Evolutionary conservation across 495 filamentous ascomycete genomes (phyloP).

Genomic region (Parathielavia hyrcaniae): DNA sequence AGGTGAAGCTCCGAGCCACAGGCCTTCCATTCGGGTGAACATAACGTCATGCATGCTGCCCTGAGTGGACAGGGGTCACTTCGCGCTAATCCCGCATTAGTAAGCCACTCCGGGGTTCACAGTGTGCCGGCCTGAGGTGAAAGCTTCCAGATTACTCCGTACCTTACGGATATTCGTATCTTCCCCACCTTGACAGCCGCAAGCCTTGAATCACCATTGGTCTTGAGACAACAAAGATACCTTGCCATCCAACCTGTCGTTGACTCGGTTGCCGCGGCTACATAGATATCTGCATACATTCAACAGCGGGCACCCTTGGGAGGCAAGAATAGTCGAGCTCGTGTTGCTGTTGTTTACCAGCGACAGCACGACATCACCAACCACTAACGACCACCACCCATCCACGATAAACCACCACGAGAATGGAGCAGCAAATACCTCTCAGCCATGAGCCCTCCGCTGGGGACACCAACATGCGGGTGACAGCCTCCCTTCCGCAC

Average conservation of each 20-base stretch:
- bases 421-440: slow-evolving; percentile 50
- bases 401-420: not conserved
- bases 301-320: no score
- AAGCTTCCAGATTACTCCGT: no score
- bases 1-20: no score
- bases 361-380: no score
- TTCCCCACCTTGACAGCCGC: slow-evolving; percentile 1
- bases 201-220: not conserved
- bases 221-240: not conserved
- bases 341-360: no score
- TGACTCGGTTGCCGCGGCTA: no score
- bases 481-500: slow-evolving; percentile 61
- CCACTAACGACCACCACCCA: not conserved
- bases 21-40: not conserved
- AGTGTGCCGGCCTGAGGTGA: not conserved
- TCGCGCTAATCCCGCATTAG: slow-evolving; percentile 19
- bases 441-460: slow-evolving; percentile 70
- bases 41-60: slow-evolving; percentile 17
- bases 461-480: slow-evolving; percentile 61
- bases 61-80: not conserved
- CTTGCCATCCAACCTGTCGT: no score
- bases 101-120: slow-evolving; percentile 10
- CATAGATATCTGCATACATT: no score
- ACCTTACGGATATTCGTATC: no score
- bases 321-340: no score